A percentile compares a stretch with the other conserved stretches of the same genome.
Evolutionary conservation across 495 filamentous ascomycete species (phyloP).

Genomic region (Penicillium odoratum): DNA sequence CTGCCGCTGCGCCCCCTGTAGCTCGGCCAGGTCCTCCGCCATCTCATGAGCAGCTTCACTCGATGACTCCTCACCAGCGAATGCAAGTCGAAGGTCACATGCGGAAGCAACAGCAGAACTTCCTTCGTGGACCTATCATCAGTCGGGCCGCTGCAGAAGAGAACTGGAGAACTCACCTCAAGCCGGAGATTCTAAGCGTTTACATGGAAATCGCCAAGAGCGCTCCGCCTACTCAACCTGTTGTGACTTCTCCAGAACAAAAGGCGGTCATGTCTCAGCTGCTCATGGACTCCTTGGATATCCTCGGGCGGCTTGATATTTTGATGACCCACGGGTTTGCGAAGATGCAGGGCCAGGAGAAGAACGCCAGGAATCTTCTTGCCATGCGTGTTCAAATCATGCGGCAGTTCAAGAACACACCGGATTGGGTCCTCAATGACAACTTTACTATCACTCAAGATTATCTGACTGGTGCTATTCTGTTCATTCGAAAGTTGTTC

Average conservation of each 20-base stretch:
- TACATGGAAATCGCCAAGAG: conserved; percentile 42
- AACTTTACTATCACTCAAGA: conserved; percentile 57
- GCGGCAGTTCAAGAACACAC: conserved; percentile 57
- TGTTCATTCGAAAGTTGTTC: conserved; percentile 48
- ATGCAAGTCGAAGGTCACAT: conserved; percentile 40
- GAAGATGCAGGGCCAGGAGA: conserved; percentile 42
- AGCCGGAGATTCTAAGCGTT: conserved; percentile 37
- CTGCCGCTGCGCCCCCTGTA: conserved; percentile 23
- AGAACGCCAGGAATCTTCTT: conserved; percentile 42
- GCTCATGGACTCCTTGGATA: conserved; percentile 42
- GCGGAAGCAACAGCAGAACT: conserved; percentile 33
- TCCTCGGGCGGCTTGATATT: conserved; percentile 42
- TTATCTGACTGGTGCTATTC: conserved; percentile 53
- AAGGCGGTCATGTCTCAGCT: conserved; percentile 50
- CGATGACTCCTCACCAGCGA: conserved; percentile 52
- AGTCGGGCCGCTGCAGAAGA: conserved; percentile 38
- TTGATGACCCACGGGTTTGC: conserved; percentile 40
- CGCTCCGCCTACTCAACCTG: conserved; percentile 28
- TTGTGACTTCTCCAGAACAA: conserved; percentile 42
- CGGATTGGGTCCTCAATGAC: conserved; percentile 53
- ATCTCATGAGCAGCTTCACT: conserved; percentile 53
- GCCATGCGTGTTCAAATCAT: conserved; percentile 54
- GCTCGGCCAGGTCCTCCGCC: conserved; percentile 36
- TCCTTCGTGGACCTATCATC: conserved; percentile 27
- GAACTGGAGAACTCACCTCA: conserved; percentile 36